A percentile compares a stretch with the other conserved stretches of the same genome.
Conservation (phyloP, 345 rosid genomes). For the Dovyalis caffra region DNA sequence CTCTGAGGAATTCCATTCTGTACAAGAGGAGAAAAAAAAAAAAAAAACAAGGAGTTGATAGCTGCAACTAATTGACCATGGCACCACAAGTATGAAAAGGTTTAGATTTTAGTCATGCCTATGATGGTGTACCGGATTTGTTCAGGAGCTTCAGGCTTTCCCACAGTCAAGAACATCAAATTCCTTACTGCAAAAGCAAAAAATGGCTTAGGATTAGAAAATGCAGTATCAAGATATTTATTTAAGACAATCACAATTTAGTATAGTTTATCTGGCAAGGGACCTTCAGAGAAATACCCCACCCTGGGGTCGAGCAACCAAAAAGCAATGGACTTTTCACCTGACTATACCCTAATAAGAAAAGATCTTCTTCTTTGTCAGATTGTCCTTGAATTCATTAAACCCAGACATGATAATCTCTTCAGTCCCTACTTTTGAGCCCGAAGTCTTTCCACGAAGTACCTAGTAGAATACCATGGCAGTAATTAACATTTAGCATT, state of each 20-base stretch:
- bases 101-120: neutral
- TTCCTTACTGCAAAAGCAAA: constrained; percentile 12
- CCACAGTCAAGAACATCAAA: neutral
- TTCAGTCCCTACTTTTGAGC: constrained; percentile 2
- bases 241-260: constrained; percentile 6
- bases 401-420: constrained; percentile 17
- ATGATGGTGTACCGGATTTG: too few relatives aligned
- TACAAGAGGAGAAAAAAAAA: too few relatives aligned
- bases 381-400: constrained; percentile 22
- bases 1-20: neutral
- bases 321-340: constrained; percentile 17
- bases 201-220: neutral
- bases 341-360: constrained; percentile 12
- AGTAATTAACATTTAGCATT: neutral
- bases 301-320: constrained; percentile 10
- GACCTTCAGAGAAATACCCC: constrained; percentile 16
- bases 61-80: neutral
- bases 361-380: constrained; percentile 32
- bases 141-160: constrained; percentile 4
- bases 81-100: neutral
- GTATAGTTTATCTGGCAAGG: neutral
- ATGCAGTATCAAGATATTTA: constrained; percentile 17
- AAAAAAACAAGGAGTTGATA: neutral
- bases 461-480: neutral
- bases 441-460: constrained; percentile 9